Evolutionary conservation across 2,329 filamentous ascomycete species (phyloP), one percentile per base, ranked within the genome.

Genomic region (Fusarium sp.): DNA sequence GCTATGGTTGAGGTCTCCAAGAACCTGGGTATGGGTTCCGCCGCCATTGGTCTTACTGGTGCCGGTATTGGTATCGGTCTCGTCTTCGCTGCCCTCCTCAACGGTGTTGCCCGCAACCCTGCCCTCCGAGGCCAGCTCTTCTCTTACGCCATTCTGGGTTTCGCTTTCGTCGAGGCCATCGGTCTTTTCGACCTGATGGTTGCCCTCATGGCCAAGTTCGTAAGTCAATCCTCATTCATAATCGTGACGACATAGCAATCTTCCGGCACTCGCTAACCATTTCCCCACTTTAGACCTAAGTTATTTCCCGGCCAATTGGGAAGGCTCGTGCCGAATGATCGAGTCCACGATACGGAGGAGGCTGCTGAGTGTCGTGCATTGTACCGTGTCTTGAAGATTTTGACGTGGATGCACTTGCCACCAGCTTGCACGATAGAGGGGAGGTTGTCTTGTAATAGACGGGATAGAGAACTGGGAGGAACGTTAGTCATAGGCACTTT

Each of bases 11-110:
- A 93, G 86, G 90, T 92, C 83, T 93, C 91, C 81, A 91, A 92
- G 88, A 93, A 93, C 89, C 80, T 93, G 77, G 91, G 91, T 87
- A 93, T 93, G 90, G 91, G 91, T 82, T 85, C 88, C 74, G 92
- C 92, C 77, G 92, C 92, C 84, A 93, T 96, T 78, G 92, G 92
- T 90, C 90, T 96, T 77, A 91, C 90, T 78, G 90, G 90, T 90
- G 90, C 91, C 78, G 91, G 91, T 92, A 92, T 95, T 81, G 92
- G 92, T 91, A 96, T 95, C 83, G 92, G 92, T 86, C 88, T 94
- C 78, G 92, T 96, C 79, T 96, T 96, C 88, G 91, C 90, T 78
- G 89, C 91, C 76, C 91, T 96, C 79, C 86, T 96, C 78, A 89
- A 91, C 82, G 88, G 88, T 84, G 91, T 95, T 80, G 91, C 92